phyloP scores from a whole-genome alignment of 768 basidiomycete species.

The Lepiota brunneoincarnata region DNA sequence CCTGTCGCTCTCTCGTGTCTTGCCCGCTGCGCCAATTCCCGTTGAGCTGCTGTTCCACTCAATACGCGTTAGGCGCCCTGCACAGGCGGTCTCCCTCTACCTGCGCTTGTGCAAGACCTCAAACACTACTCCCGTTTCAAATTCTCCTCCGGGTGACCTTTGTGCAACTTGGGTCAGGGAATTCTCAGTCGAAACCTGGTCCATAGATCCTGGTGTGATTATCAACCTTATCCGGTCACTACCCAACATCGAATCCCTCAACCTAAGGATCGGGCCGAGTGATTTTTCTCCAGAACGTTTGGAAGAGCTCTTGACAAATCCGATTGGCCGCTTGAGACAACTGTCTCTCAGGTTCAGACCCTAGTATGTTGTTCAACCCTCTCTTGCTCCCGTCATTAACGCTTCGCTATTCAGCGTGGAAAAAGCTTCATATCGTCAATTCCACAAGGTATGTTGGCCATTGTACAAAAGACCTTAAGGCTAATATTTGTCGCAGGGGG shows the following conservation, averaged over 20 bases:
- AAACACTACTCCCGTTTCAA: not conserved
- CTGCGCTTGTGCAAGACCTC: conserved; percentile 42
- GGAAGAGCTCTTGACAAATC: conserved; percentile 56
- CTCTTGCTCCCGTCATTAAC: conserved; percentile 1
- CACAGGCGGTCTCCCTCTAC: conserved; percentile 58
- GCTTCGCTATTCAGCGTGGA: conserved; percentile 46
- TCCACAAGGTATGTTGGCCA: conserved; percentile 54
- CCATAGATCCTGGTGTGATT: conserved; percentile 70
- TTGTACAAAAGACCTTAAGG: not conserved
- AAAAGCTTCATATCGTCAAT: conserved; percentile 77
- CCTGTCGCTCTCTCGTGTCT: conserved; percentile 57
- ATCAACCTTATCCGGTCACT: conserved; percentile 66
- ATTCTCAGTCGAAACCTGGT: conserved; percentile 61
- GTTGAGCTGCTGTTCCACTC: conserved; percentile 54
- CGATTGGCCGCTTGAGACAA: conserved; percentile 42
- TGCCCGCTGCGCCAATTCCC: conserved; percentile 62
- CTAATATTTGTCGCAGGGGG: conserved; percentile 45
- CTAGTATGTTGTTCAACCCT: conserved; percentile 52
- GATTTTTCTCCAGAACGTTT: conserved; percentile 82
- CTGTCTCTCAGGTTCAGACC: conserved; percentile 78
- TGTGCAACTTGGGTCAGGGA: conserved; percentile 41
- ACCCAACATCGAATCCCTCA: conserved; percentile 45
- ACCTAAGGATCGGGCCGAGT: conserved; percentile 68
- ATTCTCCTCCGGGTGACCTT: conserved; percentile 12
- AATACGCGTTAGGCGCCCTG: conserved; percentile 46